phyloP scores from a whole-genome alignment of 495 filamentous ascomycete species.

The Neurospora sp. region DNA sequence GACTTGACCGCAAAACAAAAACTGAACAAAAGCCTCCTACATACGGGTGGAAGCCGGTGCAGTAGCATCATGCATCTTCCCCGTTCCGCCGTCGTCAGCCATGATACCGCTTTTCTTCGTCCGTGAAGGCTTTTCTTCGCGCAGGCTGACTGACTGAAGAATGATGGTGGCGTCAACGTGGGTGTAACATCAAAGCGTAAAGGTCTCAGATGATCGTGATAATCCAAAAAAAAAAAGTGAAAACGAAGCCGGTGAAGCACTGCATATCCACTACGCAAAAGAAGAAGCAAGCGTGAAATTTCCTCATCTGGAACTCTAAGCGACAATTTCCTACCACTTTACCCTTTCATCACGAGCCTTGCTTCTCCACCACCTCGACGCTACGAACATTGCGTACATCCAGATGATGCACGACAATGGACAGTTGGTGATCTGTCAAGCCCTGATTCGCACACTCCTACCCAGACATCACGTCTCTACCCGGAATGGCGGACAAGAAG shows the following conservation, averaged over 20 bases:
- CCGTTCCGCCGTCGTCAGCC: slow-evolving; percentile 10
- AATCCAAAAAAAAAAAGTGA: not conserved
- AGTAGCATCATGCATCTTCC: slow-evolving; percentile 19
- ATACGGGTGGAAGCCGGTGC: slow-evolving; percentile 10
- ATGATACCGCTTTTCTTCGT: not conserved
- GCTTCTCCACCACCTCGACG: not conserved
- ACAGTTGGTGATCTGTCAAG: slow-evolving; percentile 6
- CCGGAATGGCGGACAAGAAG: not conserved
- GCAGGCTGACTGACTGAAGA: not conserved
- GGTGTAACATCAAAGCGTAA: not conserved
- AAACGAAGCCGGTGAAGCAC: slow-evolving; percentile 5
- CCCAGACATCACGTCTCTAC: not conserved
- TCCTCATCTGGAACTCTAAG: not conserved
- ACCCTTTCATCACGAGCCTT: not conserved
- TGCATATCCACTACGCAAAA: not conserved
- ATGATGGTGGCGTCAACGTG: not conserved
- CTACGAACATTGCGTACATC: not conserved
- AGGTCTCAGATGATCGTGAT: not conserved
- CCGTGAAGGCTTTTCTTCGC: not conserved
- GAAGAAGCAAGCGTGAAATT: not conserved
- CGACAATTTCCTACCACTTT: not conserved
- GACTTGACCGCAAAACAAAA: not conserved
- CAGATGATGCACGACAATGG: not conserved
- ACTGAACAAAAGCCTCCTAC: not conserved
- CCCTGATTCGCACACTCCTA: slow-evolving; percentile 6